Evolutionary conservation across 306 rosid species (phyloP), one percentile per base, ranked within the genome.

Genomic region (Datisca glomerata): DNA sequence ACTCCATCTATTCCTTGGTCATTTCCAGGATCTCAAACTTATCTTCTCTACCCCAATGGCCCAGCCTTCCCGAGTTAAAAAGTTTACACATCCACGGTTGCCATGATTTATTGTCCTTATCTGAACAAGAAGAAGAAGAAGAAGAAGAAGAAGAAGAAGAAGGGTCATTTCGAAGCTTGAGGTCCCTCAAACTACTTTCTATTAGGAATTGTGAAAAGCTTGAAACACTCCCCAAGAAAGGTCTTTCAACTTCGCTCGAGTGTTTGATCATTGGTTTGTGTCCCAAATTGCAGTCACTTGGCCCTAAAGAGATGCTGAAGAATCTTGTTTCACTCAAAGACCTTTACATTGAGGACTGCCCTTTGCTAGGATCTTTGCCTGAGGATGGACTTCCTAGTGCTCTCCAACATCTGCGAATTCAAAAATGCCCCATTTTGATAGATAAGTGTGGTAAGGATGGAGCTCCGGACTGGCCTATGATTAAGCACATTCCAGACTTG

Each of bases 201-300:
- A 29, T 57, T n/a, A 14, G 10, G 14, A 39, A 57, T 35, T 47
- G 55, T 57, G 48, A 48, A 11, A 39, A 57, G 41, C 64, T 57
- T 20, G 41, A 37, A 45, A 29, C 39, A 11, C 38, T 57, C 6
- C 48, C 49, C 15, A 27, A 13, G 8, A 41, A 28, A 22, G 56
- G 64, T 4, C 41, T 57, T 20, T 55, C 55, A 8, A 21, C 7
- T 24, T 6, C 49, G 15, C 64, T 49, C 24, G 21, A 41, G 36
- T 18, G 4, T 24, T 33, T 49, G 46, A 56, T 17, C 12, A 18
- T 55, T 33, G 43, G n/a, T 17, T 20, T 18, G 18, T 56, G 57
- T 23, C 29, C 39, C 17, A 41, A 24, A 9, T 47, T 59, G 25
- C 12, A 2, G 24, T 41, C 57, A 3, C 31, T 49, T 15, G 64